phyloP scores from a whole-genome alignment of 2,329 filamentous ascomycete species.

The Xylariaceae sp. region DNA sequence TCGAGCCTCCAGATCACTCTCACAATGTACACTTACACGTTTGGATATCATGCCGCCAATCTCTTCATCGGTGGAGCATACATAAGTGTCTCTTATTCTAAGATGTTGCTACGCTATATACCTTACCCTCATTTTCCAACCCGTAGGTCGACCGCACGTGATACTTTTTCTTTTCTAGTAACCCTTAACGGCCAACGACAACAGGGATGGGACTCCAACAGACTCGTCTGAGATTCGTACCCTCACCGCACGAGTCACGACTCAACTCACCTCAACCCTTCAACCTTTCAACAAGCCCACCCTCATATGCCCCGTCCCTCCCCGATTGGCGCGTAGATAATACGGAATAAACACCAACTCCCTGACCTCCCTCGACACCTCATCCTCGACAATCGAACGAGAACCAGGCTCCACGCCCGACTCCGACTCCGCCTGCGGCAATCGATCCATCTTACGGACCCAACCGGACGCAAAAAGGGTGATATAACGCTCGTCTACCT shows the following conservation, averaged over 20 bases:
- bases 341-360: constrained; percentile 49
- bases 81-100: too few relatives aligned
- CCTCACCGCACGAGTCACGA: constrained; percentile 7
- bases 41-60: too few relatives aligned
- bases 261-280: neutral
- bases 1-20: too few relatives aligned
- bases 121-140: too few relatives aligned
- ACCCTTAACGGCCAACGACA: too few relatives aligned
- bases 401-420: constrained; percentile 24
- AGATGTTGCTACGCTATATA: too few relatives aligned
- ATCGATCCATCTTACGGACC: constrained; percentile 24
- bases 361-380: constrained; percentile 19
- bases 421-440: constrained; percentile 11
- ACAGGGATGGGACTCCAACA: too few relatives aligned
- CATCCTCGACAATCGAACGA: constrained; percentile 18
- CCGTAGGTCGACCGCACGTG: too few relatives aligned
- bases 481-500: constrained; percentile 27
- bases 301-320: constrained; percentile 49
- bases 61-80: too few relatives aligned
- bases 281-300: constrained; percentile 35
- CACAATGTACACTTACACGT: too few relatives aligned
- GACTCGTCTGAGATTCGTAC: neutral
- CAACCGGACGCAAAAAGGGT: constrained; percentile 26
- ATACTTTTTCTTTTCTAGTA: too few relatives aligned
- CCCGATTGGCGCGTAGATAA: constrained; percentile 49